Evolutionary conservation across 768 basidiomycete genomes (phyloP), one percentile per base, ranked within the genome.

Genomic region (Calocybe indica): DNA sequence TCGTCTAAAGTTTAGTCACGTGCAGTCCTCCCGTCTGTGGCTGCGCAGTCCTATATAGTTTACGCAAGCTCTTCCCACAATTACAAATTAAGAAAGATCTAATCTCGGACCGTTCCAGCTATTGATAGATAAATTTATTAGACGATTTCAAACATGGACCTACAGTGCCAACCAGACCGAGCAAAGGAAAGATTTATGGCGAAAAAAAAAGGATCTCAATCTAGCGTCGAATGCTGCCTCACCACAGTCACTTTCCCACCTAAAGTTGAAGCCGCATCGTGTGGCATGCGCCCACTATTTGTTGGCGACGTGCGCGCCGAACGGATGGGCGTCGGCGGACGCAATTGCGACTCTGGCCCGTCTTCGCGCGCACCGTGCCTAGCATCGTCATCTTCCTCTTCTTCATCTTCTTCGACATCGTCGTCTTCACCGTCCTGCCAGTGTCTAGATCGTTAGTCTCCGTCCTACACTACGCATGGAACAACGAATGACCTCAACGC

Each of bases 321-420:
- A 56, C 65, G 64, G 47, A 67, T 66, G 34, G 70, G 68, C 54
- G 73, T 71, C 12, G 66, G 65, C 31, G 69, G 64, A 49, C 62
- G 66, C 51, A 63, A 40, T 12, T 51, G 48, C 37, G 46, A 55
- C 2, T 22, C 22, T 22, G 22, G 2, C 22, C 22, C 22, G 22
- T 4, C 2, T 22, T 22, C 22, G 22, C 22, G 22, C 22, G 4
- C 51, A 56, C 13, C 51, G 51, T 56, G 58, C 40, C 46, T 51
- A 44, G 12, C 63, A 5, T 66, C 71, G 0, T 66, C 71, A 1
- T 70, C 72, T 6, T 72, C 78, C 37, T 78, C 78, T 4, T 82
- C 80, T 0, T 81, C 81, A 1, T 82, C 80, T 42, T 81, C 80
- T 4, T 82, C 80, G 0, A 80, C 80, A 0, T 81, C 79, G 0